phyloP scores from a whole-genome alignment of 108 stramenopile genomes.

The Nitzschia inconspicua region DNA sequence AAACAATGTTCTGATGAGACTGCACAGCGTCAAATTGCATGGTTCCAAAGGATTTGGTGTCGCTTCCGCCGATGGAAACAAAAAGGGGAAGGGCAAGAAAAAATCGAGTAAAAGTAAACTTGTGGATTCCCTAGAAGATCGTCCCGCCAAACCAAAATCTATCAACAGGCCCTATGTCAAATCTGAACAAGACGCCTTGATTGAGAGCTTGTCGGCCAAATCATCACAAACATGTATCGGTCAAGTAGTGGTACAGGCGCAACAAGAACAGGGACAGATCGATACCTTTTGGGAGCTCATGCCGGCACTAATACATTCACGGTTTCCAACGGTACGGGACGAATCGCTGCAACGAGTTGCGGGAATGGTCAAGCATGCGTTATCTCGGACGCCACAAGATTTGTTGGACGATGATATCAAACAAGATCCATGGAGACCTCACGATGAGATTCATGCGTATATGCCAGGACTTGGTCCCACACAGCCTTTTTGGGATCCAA shows the following conservation, averaged over 20 bases:
- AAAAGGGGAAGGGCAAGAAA: too few species aligned
- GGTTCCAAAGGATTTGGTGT: too few species aligned
- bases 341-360: conserved; percentile 63
- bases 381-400: conserved; percentile 8
- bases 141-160: background rate
- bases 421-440: conserved; percentile 66
- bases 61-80: too few species aligned
- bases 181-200: conserved; percentile 60
- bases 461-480: conserved; percentile 68
- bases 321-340: conserved; percentile 63
- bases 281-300: conserved; percentile 82
- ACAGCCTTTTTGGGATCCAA: conserved; percentile 69
- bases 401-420: conserved; percentile 53
- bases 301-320: conserved; percentile 66
- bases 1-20: too few species aligned
- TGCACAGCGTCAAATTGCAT: too few species aligned
- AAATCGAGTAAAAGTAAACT: too few species aligned
- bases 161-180: conserved; percentile 41
- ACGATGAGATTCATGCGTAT: conserved; percentile 79
- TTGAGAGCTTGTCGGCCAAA: conserved; percentile 47
- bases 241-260: conserved; percentile 47
- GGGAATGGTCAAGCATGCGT: conserved; percentile 59
- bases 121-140: conserved; percentile 29
- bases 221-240: conserved; percentile 54
- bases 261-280: conserved; percentile 29